Evolutionary conservation across 805 yeast genomes (phyloP), one percentile per base, ranked within the genome.

Genomic region (Wickerhamiella siamensis): DNA sequence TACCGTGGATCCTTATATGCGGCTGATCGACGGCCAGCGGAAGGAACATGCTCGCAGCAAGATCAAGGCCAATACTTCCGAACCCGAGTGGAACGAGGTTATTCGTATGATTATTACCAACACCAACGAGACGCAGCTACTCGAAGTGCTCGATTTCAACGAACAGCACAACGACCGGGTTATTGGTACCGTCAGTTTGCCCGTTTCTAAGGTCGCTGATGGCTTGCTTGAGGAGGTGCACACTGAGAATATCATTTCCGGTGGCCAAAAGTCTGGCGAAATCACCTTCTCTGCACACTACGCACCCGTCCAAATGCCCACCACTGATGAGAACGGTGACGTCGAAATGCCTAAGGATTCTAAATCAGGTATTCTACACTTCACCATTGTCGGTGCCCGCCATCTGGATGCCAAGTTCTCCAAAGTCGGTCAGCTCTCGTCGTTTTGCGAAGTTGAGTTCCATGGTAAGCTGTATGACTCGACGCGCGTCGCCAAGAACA

Each of bases 1-100:
- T 52, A 82, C 95, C 9, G 69, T 86, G 47, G 96, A 91, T 58
- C 98, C 99, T 9, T 93, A 84, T 61, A 67, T 87, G 46, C 71
- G 77, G 5, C 70, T 87, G 56, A 79, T 76, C 55, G 67, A 68
- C 45, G 71, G 71, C 41, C 57, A 62, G 14, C 54, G 59, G 39
- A 52, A 50, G 21, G 74, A 72, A 33, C 67, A 78, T 49, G 88
- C 79, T 3, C 72, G 76, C 53, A 80, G 95, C 4, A 71, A 74
- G 43, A 71, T 74, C 51, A 79, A 77, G 49, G 59, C 69, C 40
- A 78, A 84, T 52, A 79, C 94, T 4, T 60, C 63, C 47, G 62
- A 65, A 33, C 97, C 98, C 9, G 72, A 69, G 4, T 91, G 94
- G 93, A 74, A 91, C 55, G 88, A 91, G 66, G 77, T 75, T 9